phyloP scores from a whole-genome alignment of 192 early-diverging fungal species.

The Paraglomus occultum region DNA sequence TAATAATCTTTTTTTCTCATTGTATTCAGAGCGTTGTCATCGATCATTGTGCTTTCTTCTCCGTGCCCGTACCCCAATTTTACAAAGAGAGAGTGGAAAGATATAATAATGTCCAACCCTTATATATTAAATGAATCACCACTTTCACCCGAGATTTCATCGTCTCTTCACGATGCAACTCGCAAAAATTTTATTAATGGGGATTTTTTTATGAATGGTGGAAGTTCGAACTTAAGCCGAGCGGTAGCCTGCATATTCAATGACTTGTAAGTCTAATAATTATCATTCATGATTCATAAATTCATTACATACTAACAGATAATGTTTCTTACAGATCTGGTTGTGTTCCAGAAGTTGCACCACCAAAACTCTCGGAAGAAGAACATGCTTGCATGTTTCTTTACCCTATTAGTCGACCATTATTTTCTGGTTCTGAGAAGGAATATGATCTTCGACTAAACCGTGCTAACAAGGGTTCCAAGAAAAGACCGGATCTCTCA shows the following conservation, averaged over 20 bases:
- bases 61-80: slow-evolving; percentile 29
- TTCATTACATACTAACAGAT: slow-evolving; percentile 23
- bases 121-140: slow-evolving; percentile 29
- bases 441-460: slow-evolving; percentile 29
- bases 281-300: slow-evolving; percentile 22
- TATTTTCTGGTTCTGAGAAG: slow-evolving; percentile 25
- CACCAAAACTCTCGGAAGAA: slow-evolving; percentile 31
- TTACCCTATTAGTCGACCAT: slow-evolving; percentile 26
- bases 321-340: slow-evolving; percentile 29
- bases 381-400: slow-evolving; percentile 24
- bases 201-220: slow-evolving; percentile 31
- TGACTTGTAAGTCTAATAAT: slow-evolving; percentile 29
- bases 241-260: slow-evolving; percentile 27
- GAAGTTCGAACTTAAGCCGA: slow-evolving; percentile 23
- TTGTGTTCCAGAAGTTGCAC: slow-evolving; percentile 31
- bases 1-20: slow-evolving; percentile 15
- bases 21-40: slow-evolving; percentile 33
- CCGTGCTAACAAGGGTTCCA: slow-evolving; percentile 24
- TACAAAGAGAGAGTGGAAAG: slow-evolving; percentile 29
- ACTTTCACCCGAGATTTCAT: slow-evolving; percentile 28
- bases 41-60: slow-evolving; percentile 31
- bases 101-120: slow-evolving; percentile 26
- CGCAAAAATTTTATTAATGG: slow-evolving; percentile 25
- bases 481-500: slow-evolving; percentile 28
- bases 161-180: slow-evolving; percentile 21